These are phyloP conservation scores for Globisporangium polare DNA, from an alignment of 352 stramenopile species.

Conservation along the genomic window DNA sequence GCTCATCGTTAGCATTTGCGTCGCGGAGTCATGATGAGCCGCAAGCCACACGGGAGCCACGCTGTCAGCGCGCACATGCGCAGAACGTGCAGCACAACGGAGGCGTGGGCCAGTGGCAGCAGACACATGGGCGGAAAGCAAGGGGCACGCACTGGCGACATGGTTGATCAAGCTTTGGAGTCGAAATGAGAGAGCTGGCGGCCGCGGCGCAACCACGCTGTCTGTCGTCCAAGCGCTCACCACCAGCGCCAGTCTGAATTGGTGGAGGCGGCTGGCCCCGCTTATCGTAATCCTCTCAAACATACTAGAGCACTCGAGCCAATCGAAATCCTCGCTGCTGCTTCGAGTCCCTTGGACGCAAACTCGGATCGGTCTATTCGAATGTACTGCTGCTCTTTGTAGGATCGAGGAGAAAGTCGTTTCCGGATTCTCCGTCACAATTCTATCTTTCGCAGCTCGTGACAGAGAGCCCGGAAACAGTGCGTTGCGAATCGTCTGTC, in stretches of 20 bases:
- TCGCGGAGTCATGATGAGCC: neutral
- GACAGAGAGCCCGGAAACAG: no score
- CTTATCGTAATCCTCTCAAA: no score
- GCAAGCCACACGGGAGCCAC: neutral
- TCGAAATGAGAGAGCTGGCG: conserved; percentile 14
- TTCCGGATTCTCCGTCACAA: no score
- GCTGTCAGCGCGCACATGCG: neutral
- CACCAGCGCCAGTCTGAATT: neutral
- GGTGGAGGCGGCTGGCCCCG: neutral
- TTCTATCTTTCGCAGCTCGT: no score
- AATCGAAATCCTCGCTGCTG: no score
- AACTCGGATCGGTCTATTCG: no score
- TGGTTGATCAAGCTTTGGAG: conserved; percentile 22
- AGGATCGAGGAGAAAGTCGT: no score
- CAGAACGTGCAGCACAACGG: neutral
- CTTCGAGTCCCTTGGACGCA: no score
- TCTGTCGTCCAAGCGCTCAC: neutral
- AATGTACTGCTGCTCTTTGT: no score
- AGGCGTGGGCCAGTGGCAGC: neutral
- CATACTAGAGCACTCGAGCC: no score
- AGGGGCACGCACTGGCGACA: conserved; percentile 12
- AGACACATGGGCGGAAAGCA: neutral
- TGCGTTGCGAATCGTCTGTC: no score
- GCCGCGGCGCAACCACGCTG: neutral
- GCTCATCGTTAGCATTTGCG: neutral